These are phyloP conservation scores for Capsicum baccatum DNA, from an alignment of 257 asterid species.

Conservation along the genomic window DNA sequence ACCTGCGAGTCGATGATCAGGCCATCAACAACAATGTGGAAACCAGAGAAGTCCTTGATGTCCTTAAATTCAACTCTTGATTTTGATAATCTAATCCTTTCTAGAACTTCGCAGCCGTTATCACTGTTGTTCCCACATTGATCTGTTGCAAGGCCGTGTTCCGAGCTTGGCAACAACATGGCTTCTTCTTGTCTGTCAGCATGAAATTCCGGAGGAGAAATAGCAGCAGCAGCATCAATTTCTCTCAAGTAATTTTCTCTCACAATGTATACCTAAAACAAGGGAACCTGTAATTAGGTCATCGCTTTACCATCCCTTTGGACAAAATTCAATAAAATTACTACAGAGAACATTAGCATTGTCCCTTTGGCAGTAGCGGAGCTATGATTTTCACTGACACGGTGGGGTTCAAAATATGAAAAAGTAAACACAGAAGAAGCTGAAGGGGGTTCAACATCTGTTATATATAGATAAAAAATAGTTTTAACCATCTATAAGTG, in stretches of 20 bases:
- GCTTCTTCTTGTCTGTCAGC: constrained; percentile 27
- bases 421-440: no score
- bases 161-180: constrained; percentile 29
- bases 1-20: constrained; percentile 53
- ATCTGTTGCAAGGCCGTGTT: constrained; percentile 27
- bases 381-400: no score
- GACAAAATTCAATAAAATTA: not conserved
- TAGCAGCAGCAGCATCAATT: constrained; percentile 54
- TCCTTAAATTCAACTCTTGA: constrained; percentile 43
- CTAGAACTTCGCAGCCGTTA: constrained; percentile 39
- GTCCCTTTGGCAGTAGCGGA: not conserved
- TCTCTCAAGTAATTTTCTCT: constrained; percentile 49
- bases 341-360: not conserved
- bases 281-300: not conserved
- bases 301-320: constrained; percentile 18
- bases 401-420: no score
- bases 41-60: constrained; percentile 48
- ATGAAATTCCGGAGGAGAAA: constrained; percentile 41
- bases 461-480: no score
- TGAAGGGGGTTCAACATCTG: no score
- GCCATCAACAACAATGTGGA: constrained; percentile 57
- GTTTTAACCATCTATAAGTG: no score
- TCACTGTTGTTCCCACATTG: constrained; percentile 23
- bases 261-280: constrained; percentile 58
- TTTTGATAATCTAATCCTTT: constrained; percentile 41